Percentiles rank a stretch among this genome's conserved stretches.
Evolutionary conservation across 345 rosid genomes (phyloP).

Genomic region (Geranium brycei): DNA sequence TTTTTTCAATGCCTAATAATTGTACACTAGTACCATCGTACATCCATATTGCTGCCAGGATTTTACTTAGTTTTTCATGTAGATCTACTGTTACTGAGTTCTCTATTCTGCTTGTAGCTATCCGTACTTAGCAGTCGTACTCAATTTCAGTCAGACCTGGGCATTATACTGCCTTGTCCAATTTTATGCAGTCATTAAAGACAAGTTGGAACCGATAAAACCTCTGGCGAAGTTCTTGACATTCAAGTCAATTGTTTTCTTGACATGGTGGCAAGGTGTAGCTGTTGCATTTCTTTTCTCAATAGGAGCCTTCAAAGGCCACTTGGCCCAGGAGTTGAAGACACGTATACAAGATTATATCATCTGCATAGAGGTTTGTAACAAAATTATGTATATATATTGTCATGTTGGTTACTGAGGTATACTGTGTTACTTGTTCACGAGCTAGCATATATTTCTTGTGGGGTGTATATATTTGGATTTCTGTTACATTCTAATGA

Average conservation of each 20-base stretch:
- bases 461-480: too few species aligned
- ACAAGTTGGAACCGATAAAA: constrained; percentile 74
- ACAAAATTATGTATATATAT: background rate
- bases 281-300: constrained; percentile 87
- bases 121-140: constrained; percentile 89
- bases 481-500: too few species aligned
- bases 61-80: too few species aligned
- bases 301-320: constrained; percentile 70
- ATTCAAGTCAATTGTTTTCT: constrained; percentile 89
- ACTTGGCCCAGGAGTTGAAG: constrained; percentile 80
- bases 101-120: constrained; percentile 43
- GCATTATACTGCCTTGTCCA: constrained; percentile 96
- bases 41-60: too few species aligned
- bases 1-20: too few species aligned
- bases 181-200: constrained; percentile 79
- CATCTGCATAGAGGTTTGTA: constrained; percentile 80
- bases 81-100: background rate
- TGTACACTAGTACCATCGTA: too few species aligned
- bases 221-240: constrained; percentile 92
- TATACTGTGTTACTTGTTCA: too few species aligned
- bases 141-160: constrained; percentile 97
- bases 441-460: too few species aligned
- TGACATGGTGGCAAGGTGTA: constrained; percentile 99
- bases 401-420: too few species aligned
- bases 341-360: constrained; percentile 89